phyloP scores from a whole-genome alignment of 2,329 filamentous ascomycete species.

The Penicillium sp. region DNA sequence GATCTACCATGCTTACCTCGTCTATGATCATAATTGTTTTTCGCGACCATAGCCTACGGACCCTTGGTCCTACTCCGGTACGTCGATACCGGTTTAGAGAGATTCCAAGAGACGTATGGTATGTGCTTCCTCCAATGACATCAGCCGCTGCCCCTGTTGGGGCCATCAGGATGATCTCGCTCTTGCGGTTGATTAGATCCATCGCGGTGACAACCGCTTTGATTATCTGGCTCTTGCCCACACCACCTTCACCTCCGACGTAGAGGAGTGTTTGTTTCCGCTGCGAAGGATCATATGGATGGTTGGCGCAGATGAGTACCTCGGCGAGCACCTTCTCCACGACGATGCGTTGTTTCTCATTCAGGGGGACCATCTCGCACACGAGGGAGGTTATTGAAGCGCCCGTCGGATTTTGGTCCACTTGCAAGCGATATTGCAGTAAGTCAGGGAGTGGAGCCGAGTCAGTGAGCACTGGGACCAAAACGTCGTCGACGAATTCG shows the following conservation, averaged over 20 bases:
- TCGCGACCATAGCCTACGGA: background rate
- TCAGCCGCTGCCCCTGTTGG: background rate
- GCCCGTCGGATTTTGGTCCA: background rate
- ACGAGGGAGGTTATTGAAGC: background rate
- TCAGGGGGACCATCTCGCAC: background rate
- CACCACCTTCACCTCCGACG: background rate
- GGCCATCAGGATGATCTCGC: background rate
- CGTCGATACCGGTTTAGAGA: background rate
- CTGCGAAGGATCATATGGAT: background rate
- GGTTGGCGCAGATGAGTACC: background rate
- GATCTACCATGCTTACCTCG: background rate
- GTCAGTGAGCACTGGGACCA: background rate
- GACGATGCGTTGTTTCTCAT: background rate
- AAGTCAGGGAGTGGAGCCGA: background rate
- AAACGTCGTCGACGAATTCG: background rate
- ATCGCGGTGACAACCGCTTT: background rate
- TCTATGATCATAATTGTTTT: background rate
- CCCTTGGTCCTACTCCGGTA: background rate
- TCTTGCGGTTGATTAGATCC: background rate
- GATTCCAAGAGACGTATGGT: slow-evolving; percentile 1
- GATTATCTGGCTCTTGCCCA: background rate
- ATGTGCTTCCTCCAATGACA: slow-evolving; percentile 1
- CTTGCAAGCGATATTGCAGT: background rate
- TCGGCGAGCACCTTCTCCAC: background rate
- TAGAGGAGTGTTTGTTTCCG: background rate